Conservation (phyloP, 345 rosid genomes). For the Pistacia atlantica region DNA sequence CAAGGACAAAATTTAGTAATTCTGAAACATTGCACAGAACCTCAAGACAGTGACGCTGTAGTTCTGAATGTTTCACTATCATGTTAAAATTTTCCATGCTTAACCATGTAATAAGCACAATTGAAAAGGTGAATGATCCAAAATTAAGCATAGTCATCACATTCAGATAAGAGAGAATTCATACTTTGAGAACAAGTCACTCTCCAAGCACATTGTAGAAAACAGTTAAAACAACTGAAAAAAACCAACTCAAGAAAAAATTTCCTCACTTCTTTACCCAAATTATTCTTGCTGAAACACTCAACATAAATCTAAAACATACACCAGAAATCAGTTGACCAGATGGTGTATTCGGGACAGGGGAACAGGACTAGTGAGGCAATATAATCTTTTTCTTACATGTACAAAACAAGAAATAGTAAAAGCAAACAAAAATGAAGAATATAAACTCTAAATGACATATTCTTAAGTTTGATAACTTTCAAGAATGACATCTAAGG, state of each 20-base stretch:
- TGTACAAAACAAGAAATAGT: too few relatives aligned
- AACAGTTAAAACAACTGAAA: neutral
- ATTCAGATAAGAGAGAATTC: neutral
- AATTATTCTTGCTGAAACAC: neutral
- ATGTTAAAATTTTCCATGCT: neutral
- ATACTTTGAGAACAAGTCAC: conserved; percentile 1
- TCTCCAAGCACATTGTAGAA: neutral
- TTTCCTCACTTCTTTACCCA: neutral
- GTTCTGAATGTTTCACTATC: neutral
- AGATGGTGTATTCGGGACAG: too few relatives aligned
- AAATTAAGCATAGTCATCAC: neutral
- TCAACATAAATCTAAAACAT: neutral
- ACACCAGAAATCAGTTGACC: neutral
- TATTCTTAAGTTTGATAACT: too few relatives aligned
- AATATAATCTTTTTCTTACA: too few relatives aligned
- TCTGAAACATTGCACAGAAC: neutral
- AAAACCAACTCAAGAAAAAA: neutral
- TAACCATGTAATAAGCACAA: neutral
- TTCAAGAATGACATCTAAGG: too few relatives aligned
- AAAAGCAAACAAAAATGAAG: too few relatives aligned
- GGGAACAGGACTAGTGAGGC: too few relatives aligned
- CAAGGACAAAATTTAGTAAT: neutral
- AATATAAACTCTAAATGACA: too few relatives aligned
- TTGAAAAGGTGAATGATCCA: neutral
- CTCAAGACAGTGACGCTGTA: neutral